These are phyloP conservation scores for Alloteropsis semialata DNA, from an alignment of 176 grass and related monocot species.

Conservation along the genomic window DNA sequence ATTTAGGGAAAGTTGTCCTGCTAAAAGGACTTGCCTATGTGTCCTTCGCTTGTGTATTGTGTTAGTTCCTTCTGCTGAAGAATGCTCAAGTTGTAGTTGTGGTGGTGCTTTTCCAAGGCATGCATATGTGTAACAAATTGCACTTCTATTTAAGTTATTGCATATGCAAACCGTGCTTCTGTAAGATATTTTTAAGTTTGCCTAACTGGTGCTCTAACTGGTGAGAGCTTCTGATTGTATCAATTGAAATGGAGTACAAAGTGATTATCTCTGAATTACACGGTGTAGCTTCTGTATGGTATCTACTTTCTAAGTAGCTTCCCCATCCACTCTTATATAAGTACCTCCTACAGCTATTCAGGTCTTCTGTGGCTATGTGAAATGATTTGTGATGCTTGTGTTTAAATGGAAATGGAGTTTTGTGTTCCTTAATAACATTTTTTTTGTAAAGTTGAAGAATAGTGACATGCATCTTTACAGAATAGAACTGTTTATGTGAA, in stretches of 20 bases:
- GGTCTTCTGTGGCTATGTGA: no score
- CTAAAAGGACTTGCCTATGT: neutral
- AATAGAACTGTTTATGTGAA: no score
- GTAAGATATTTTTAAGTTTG: neutral
- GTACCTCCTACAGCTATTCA: no score
- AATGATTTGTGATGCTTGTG: no score
- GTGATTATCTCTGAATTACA: neutral
- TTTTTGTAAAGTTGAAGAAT: no score
- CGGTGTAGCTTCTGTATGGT: neutral
- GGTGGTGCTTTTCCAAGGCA: neutral
- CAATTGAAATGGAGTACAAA: neutral
- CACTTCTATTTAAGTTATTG: neutral
- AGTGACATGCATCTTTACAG: no score
- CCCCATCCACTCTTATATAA: no score
- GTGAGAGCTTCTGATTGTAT: neutral
- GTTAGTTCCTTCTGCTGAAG: neutral
- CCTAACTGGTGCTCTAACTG: neutral
- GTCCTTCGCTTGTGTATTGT: neutral
- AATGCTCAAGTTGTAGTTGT: neutral
- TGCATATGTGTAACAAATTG: neutral
- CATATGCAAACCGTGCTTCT: neutral
- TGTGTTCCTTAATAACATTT: no score
- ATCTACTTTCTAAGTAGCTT: no score
- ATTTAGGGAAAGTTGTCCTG: neutral
- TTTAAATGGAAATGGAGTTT: no score